A percentile compares a stretch with the other conserved stretches of the same genome.
Conservation (phyloP, 768 basidiomycete genomes). For the Termitomyces sp. region DNA sequence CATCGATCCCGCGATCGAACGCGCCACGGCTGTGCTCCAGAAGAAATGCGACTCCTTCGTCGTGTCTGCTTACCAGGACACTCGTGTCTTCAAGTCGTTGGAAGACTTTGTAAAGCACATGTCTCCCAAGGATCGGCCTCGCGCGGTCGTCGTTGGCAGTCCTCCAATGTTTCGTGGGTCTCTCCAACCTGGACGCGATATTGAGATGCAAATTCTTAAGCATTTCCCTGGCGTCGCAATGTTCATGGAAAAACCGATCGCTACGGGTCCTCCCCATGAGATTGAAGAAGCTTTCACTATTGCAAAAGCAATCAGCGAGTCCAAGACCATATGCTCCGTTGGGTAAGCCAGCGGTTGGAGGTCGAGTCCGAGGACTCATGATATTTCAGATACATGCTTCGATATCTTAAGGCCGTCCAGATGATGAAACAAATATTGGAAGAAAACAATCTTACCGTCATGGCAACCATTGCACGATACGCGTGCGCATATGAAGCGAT, state of each 20-base stretch:
- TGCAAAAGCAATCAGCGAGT: constrained; percentile 63
- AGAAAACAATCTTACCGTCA: constrained; percentile 91
- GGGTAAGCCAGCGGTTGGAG: constrained; percentile 46
- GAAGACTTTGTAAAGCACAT: constrained; percentile 79
- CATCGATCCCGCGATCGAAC: constrained; percentile 85
- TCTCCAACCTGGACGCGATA: constrained; percentile 66
- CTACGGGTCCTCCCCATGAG: constrained; percentile 70
- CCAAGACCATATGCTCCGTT: constrained; percentile 79
- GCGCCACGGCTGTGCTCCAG: constrained; percentile 73
- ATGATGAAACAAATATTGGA: constrained; percentile 95
- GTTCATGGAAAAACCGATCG: constrained; percentile 92
- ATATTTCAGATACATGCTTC: constrained; percentile 75
- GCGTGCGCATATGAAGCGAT: constrained; percentile 82
- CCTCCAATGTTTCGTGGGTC: constrained; percentile 94
- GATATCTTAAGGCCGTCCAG: constrained; percentile 90
- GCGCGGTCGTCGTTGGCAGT: constrained; percentile 83
- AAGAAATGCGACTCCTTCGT: constrained; percentile 94
- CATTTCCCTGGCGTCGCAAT: constrained; percentile 84
- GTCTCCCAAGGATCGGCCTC: constrained; percentile 60
- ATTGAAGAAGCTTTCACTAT: constrained; percentile 67
- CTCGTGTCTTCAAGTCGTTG: constrained; percentile 77
- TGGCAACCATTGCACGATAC: constrained; percentile 95
- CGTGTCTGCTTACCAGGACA: constrained; percentile 87
- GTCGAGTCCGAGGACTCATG: background rate
- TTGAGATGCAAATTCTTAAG: constrained; percentile 84